phyloP scores from a whole-genome alignment of 352 stramenopile genomes.

The Pythium phragmitis region DNA sequence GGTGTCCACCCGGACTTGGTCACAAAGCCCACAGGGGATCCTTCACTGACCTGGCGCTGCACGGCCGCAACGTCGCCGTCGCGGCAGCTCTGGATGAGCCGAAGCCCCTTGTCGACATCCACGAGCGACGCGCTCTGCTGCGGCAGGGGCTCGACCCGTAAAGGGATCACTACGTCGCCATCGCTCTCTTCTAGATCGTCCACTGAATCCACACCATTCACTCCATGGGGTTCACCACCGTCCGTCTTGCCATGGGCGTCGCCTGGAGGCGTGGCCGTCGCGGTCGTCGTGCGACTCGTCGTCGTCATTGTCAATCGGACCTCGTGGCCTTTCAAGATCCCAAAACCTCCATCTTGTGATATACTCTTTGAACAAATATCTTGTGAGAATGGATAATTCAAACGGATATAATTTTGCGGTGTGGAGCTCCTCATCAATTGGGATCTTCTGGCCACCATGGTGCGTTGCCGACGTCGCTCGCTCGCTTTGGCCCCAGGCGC shows the following conservation, averaged over 20 bases:
- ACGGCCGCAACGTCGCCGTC: conserved; percentile 43
- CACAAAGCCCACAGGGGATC: conserved; percentile 60
- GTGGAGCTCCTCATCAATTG: not conserved
- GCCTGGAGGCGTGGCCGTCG: not conserved
- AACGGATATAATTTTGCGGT: not conserved
- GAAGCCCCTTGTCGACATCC: conserved; percentile 54
- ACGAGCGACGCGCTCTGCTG: conserved; percentile 51
- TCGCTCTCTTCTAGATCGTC: conserved; percentile 25
- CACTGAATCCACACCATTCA: conserved; percentile 18
- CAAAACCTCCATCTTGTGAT: not conserved
- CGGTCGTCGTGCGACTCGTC: conserved; percentile 13
- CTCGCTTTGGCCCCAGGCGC: not conserved
- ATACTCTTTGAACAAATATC: not conserved
- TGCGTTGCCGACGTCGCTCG: not conserved
- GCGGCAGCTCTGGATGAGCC: conserved; percentile 64
- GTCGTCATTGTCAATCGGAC: not conserved
- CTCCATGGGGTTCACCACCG: not conserved
- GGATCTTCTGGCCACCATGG: conserved; percentile 4
- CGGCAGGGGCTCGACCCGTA: conserved; percentile 54
- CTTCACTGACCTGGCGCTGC: conserved; percentile 40
- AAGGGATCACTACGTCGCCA: conserved; percentile 48
- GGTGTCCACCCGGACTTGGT: conserved; percentile 80
- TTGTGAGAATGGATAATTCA: not conserved
- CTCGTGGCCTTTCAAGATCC: conserved; percentile 26
- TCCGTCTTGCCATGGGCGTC: conserved; percentile 4